Conservation (phyloP, 2,329 filamentous ascomycete genomes). For the Chaetothyriales sp. region DNA sequence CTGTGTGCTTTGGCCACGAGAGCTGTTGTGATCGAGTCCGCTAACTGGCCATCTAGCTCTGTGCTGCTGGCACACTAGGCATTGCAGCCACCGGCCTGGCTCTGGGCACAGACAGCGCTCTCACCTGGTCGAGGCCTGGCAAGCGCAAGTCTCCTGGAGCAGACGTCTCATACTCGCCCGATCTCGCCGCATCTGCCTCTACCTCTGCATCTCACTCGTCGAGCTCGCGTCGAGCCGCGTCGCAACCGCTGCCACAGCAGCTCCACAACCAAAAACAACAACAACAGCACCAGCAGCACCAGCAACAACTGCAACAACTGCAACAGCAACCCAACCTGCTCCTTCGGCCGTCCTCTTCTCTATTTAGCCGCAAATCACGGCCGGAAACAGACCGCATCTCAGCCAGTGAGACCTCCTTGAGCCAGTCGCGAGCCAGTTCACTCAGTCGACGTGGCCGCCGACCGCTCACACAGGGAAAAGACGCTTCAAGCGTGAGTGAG, state of each 20-base stretch:
- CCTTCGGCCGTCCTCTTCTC: not conserved
- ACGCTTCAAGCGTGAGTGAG: slow-evolving; percentile 10
- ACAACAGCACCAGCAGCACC: not conserved
- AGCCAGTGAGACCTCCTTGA: not conserved
- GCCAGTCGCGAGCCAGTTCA: slow-evolving; percentile 15
- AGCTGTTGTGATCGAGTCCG: not conserved
- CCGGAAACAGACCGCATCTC: not conserved
- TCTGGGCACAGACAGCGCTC: slow-evolving; percentile 35
- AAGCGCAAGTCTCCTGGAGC: slow-evolving; percentile 26
- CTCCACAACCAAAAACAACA: not conserved
- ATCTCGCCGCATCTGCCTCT: not conserved
- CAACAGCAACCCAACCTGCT: not conserved
- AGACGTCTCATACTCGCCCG: slow-evolving; percentile 16
- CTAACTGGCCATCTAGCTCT: slow-evolving; percentile 33
- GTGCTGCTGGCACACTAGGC: slow-evolving; percentile 48
- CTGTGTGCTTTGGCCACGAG: not conserved
- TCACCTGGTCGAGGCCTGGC: slow-evolving; percentile 12
- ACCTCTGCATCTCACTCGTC: not conserved
- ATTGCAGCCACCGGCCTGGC: slow-evolving; percentile 44
- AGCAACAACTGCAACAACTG: slow-evolving; percentile 6
- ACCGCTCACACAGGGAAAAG: slow-evolving; percentile 11
- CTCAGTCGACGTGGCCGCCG: slow-evolving; percentile 12
- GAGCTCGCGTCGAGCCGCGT: slow-evolving; percentile 3
- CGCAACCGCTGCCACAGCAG: slow-evolving; percentile 6
- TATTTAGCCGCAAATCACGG: not conserved